Evolutionary conservation across 2,329 filamentous ascomycete genomes (phyloP), one percentile per base, ranked within the genome.

Genomic region (Colletotrichum paranaense): DNA sequence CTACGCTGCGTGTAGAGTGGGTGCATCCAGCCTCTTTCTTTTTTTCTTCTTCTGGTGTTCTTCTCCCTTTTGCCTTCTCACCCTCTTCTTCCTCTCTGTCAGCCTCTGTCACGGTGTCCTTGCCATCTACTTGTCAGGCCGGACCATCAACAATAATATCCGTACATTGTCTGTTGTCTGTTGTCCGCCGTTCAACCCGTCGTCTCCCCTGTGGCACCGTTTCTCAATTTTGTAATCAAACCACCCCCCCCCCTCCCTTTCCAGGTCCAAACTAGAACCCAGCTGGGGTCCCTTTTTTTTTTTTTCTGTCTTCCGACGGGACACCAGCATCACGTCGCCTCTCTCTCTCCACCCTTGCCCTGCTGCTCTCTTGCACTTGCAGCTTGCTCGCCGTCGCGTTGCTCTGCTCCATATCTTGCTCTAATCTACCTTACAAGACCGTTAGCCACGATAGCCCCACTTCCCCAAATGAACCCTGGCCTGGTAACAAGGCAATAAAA

Each of bases 401-500:
- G 24, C n/a, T 16, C 60, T 53, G 42, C 62, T n/a, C 49, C 62
- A 38, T 64, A 55, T 53, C 62, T 63, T 35, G 32, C 32, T 28
- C 38, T 62, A 65, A 56, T 56, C 53, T 59, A 59, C 57, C 30
- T 59, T 59, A 59, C 57, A 52, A 46, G 16, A 49, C 46, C 57
- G 60, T 62, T 62, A 57, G 64, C 65, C 66, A 63, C 70, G 53
- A 30, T 56, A 26, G 65, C 72, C 73, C 73, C 73, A 70, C 73
- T 75, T 74, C 71, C 70, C 73, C 73, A 69, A 74, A 74, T 71
- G 70, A 75, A 71, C 70, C 73, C 66, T 75, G 70, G 35, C 59
- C 62, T 42, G 53, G 62, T 71, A 52, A 60, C 74, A 74, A 73
- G 62, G 62, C 38, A 65, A 65, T 65, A 71, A 75, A 63, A 75